Base-by-base conservation (phyloP, 2,329 filamentous ascomycete species). In the Alternaria brassicicola region DNA sequence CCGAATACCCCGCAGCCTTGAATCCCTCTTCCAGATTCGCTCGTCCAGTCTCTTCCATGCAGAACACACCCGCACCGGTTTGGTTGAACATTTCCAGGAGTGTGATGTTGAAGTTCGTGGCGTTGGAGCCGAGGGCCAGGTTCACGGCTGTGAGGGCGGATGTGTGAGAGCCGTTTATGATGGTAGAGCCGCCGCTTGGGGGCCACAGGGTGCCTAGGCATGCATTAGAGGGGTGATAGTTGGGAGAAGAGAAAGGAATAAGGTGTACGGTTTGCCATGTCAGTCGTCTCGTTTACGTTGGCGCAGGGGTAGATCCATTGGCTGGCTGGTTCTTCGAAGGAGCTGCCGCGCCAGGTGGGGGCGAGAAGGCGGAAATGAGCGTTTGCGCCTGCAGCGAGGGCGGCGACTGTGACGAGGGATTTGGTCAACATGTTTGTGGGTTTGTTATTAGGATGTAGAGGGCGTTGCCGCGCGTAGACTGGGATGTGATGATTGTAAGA, bases 81-180 rank as follows among this genome's bases (percentile, higher is more conserved):
- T 82, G 79, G 65, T 83, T 83, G 70, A 82, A 81, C 39, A 72
- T 67, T 17, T 72, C 66, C 4, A 81, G 70, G 15, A 83, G 73
- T 15, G 71, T 72, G 62, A 82, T 78, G 65, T 83, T 82, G 73
- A 82, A 81, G 53, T 70, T 68, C 15, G 80, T 78, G 4, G 78
- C 76, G 48, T 76, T 75, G 39, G 62, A 65, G 52, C 74, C 80
- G 41, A 83, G 64, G 6, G 78, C 81, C 4, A 83, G 73, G 64
- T 83, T 83, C 43, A 83, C 74, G 52, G 79, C 80, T 2, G 81
- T 82, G 26, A 81, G 74, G 2, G 81, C 79, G 64, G 73, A 79
- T 17, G 68, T 68, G 66, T 83, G 81, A 33, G 69, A 67, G 26
- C 77, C 78, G 35, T 75, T 73, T 66, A 82, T 75, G 19, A 68